Base-by-base conservation (phyloP, 257 asterid species). In the Forsythia suspensa region DNA sequence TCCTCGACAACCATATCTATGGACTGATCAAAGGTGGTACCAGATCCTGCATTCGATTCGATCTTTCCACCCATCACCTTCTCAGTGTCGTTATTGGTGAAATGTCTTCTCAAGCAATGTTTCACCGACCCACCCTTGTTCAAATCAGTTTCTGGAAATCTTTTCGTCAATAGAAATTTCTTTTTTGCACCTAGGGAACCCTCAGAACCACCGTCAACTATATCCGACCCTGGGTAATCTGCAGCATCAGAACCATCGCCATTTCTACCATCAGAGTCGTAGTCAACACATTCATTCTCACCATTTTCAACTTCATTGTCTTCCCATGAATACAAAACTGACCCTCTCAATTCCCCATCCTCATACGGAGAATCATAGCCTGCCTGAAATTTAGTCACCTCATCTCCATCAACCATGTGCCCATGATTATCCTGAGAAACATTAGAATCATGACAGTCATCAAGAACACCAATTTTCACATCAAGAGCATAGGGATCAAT, bases 331-430 rank as follows among this genome's bases (percentile, higher is more conserved):
- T 80, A 87, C 73, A 85, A 69, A 80, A 75, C 84, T 6, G 96
- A 86, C 73, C 88, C 93, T 85, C 92, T 89, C 80, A 95, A 85
- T 82, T 95, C 99, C 55, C 98, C 95, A 83, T 95, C 99, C 88
- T 91, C 99, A 24, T 84, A 92, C 4, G 99, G 92, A 79, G 99
- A 95, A 84, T 92, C 98, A 82, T 90, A 88, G 73, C 89, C 94
- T 85, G 74, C 91, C 77, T 82, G 86, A 55, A 73, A 75, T 43
- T 77, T 81, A 59, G 87, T 79, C 71, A 42, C 29, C 20, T 76
- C 80, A 77, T 83, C 84, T 52, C 75, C 85, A 79, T 74, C 83
- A 76, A 74, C 78, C 70, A 73, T 59, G 39, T 75, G 81, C 39
- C 43, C 85, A 77, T 12, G 85, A 71, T 78, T 82, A 48, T 74